A percentile compares a stretch with the other conserved stretches of the same genome.
Evolutionary conservation across 768 basidiomycete species (phyloP).

Genomic region (Mycena rebaudengoi): DNA sequence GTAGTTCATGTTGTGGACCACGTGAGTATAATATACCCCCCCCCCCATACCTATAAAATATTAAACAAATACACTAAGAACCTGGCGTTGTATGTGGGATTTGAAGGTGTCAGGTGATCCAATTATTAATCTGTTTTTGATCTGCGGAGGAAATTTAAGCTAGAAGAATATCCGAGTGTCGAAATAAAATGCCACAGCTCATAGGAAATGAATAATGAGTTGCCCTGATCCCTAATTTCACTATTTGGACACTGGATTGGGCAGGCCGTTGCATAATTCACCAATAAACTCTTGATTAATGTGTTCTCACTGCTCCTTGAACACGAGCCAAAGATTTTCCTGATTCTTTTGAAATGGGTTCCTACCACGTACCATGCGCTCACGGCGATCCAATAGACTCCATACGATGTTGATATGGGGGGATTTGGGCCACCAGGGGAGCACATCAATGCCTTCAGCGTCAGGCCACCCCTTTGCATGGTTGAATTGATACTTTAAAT

Average conservation of each 20-base stretch:
- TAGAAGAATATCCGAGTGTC: no score
- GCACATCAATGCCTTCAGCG: neutral
- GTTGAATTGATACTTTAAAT: no score
- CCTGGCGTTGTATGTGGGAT: neutral
- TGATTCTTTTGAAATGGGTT: no score
- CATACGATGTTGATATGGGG: no score
- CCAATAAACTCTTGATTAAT: neutral
- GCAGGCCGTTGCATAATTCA: no score
- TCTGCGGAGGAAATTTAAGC: neutral
- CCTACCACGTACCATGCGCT: no score
- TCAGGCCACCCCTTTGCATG: neutral
- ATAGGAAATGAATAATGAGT: no score
- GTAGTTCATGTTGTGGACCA: no score
- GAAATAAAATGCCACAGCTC: no score
- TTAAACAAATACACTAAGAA: neutral
- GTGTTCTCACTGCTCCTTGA: neutral
- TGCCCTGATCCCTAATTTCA: neutral
- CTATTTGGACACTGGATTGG: no score
- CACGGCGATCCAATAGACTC: no score
- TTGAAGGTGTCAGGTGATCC: neutral
- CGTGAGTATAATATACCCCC: neutral
- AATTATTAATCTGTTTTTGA: slow-evolving; percentile 2
- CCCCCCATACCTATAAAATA: neutral
- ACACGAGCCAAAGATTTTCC: neutral
- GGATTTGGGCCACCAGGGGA: neutral